Conservation (phyloP, 495 filamentous ascomycete species). For the Aspergillus bertholletiae region DNA sequence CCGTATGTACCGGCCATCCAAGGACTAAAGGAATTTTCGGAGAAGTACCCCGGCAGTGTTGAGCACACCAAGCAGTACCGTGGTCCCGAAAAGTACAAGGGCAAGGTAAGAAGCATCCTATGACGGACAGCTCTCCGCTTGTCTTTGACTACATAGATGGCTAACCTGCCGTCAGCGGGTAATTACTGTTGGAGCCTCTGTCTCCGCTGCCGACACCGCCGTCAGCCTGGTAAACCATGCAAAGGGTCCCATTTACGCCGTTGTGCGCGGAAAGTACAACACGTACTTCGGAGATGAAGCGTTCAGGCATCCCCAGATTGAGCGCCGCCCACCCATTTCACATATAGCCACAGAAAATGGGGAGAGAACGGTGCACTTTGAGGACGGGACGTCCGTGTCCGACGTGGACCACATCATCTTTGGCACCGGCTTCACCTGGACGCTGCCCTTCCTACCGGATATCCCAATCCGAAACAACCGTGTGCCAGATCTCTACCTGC, state of each 20-base stretch:
- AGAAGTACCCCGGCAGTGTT: constrained; percentile 30
- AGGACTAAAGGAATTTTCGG: constrained; percentile 34
- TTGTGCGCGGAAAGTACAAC: constrained; percentile 44
- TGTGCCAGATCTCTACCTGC: constrained; percentile 52
- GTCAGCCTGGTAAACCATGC: constrained; percentile 31
- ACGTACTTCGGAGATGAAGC: constrained; percentile 48
- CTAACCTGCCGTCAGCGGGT: constrained; percentile 25
- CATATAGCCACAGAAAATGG: constrained; percentile 38
- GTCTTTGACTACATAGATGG: constrained; percentile 1
- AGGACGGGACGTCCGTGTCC: constrained; percentile 43
- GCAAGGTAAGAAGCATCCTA: constrained; percentile 26
- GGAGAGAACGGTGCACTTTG: constrained; percentile 40
- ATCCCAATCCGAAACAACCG: constrained; percentile 50
- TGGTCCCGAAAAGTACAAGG: constrained; percentile 30
- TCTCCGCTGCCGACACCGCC: constrained; percentile 42
- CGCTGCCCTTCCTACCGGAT: constrained; percentile 50
- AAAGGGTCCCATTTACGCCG: constrained; percentile 31
- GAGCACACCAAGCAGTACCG: constrained; percentile 42
- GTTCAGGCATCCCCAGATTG: constrained; percentile 48
- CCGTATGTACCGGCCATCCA: constrained; percentile 64
- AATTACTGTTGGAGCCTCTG: constrained; percentile 38
- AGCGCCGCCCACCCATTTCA: constrained; percentile 40
- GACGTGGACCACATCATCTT: constrained; percentile 56
- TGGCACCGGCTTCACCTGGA: constrained; percentile 56
- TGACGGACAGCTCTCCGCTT: neutral